These are phyloP conservation scores for Comarum palustre DNA, from an alignment of 306 rosid genomes.

Conservation along the genomic window DNA sequence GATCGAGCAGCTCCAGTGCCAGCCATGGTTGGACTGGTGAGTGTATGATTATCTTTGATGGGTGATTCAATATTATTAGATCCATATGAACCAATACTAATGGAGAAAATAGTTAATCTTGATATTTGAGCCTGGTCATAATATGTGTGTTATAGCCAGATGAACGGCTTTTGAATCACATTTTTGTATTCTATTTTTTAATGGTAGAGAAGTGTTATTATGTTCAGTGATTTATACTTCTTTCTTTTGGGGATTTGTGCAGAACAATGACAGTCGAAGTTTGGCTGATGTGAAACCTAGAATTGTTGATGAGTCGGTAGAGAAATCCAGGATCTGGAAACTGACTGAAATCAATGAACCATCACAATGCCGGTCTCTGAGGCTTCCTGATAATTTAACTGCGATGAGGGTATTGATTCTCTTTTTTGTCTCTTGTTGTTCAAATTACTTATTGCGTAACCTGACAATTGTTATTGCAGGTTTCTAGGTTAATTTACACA, in stretches of 20 bases:
- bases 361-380: conserved; percentile 82
- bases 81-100: not conserved
- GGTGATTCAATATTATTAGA: conserved; percentile 10
- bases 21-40: conserved; percentile 80
- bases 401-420: conserved; percentile 63
- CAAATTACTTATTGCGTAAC: not conserved
- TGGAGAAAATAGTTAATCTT: not conserved
- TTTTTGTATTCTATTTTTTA: not conserved
- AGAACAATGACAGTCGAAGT: conserved; percentile 83
- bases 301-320: conserved; percentile 74
- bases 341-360: conserved; percentile 73
- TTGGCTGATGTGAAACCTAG: conserved; percentile 87
- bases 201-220: not conserved
- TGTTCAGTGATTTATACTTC: conserved; percentile 17
- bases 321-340: conserved; percentile 91
- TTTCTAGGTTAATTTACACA: conserved; percentile 89
- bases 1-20: conserved; percentile 76
- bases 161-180: conserved; percentile 18
- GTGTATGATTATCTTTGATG: conserved; percentile 28
- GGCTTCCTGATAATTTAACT: conserved; percentile 76
- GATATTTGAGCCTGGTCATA: not conserved
- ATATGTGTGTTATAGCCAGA: conserved; percentile 16
- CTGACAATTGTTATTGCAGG: conserved; percentile 55
- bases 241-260: conserved; percentile 26
- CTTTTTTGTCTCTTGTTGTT: not conserved